Evolutionary conservation across 2,329 filamentous ascomycete genomes (phyloP), one percentile per base, ranked within the genome.

Genomic region (Fusarium compactum): DNA sequence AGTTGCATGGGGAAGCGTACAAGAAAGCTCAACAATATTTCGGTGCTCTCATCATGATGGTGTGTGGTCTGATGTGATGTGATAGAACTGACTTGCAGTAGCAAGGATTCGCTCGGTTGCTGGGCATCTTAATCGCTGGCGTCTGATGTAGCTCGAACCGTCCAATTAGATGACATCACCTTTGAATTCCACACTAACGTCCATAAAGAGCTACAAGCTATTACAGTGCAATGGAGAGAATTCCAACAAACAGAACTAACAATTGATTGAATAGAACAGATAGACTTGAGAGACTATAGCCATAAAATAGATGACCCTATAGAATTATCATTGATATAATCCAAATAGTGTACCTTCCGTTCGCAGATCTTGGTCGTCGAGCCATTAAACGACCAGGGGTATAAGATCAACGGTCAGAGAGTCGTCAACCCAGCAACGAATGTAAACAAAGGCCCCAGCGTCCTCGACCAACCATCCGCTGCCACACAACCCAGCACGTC

Each of bases 391-490:
- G 34, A 57, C 45, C 38, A 53, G 58, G 63, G 25, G 45, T 29
- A 29, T 27, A 47, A 6, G 67, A 53, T 65, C 46, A 62, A 62
- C 56, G 56, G 40, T 50, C 58, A 62, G 55, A 57, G 56, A 40
- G 34, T 24, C n/a, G 76, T 80, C 72, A 76, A 73, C 79, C 72
- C 69, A 67, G 78, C 79, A 80, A 80, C 79, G 29, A 57, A 41
- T 20, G 76, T 80, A 78, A 80, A 80, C 79, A 80, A 78, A 71
- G 53, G 41, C 70, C 50, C 52, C 65, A 56, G 56, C 61, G 57
- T 59, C 63, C 65, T 72, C 67, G 67, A 76, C 77, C 78, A 78
- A 78, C 77, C 77, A 77, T 60, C 69, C 59, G 65, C 70, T 63
- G 72, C 71, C 76, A 76, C 74, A 75, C 71, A 61, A 62, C 50